A percentile compares a stretch with the other conserved stretches of the same genome.
phyloP scores from a whole-genome alignment of 257 asterid species.

The Misopates orontium region DNA sequence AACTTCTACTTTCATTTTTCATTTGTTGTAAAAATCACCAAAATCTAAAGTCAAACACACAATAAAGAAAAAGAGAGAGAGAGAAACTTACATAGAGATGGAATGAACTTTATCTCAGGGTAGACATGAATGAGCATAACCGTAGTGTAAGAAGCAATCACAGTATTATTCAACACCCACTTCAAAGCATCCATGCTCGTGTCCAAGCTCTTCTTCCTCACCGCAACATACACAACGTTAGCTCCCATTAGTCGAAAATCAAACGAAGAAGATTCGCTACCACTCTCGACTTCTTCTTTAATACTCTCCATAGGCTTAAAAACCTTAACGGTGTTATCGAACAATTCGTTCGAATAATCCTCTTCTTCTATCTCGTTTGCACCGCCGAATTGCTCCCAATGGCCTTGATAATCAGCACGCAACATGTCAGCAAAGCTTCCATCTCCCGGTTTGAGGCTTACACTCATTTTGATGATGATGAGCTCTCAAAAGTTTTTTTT shows the following conservation, averaged over 20 bases:
- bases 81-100: constrained; percentile 11
- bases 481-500: no score
- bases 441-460: no score
- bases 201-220: constrained; percentile 35
- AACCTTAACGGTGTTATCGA: not conserved
- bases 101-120: constrained; percentile 25
- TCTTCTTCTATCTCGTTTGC: constrained; percentile 30
- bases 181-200: constrained; percentile 53
- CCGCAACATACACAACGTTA: constrained; percentile 44
- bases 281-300: constrained; percentile 26
- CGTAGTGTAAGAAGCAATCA: not conserved
- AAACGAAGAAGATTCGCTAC: constrained; percentile 26
- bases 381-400: not conserved
- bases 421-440: no score
- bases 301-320: constrained; percentile 23
- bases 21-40: no score
- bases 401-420: not conserved
- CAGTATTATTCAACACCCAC: constrained; percentile 32
- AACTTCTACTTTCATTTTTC: no score
- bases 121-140: constrained; percentile 15
- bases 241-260: constrained; percentile 28
- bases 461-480: no score
- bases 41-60: no score
- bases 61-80: not conserved
- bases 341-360: constrained; percentile 17